Evolutionary conservation across 176 grass and related monocot species (phyloP).

Genomic region (Neostapfia colusana): DNA sequence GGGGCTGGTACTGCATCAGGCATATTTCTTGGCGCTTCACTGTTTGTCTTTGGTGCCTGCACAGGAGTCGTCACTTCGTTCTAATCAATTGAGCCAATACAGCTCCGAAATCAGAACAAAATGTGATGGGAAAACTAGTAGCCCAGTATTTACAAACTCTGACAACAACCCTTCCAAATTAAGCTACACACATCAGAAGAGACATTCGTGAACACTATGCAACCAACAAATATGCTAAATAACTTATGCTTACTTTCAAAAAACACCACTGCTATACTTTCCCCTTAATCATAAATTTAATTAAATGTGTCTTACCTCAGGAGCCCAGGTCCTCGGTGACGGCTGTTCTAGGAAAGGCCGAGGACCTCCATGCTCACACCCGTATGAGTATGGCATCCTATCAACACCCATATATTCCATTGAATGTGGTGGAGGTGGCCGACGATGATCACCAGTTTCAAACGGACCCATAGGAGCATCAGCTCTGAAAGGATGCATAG

Average conservation of each 20-base stretch:
- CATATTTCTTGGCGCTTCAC: conserved; percentile 43
- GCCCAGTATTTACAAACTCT: conserved; percentile 5
- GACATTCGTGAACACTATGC: neutral
- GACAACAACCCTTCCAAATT: neutral
- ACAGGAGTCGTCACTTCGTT: conserved; percentile 18
- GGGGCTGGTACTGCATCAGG: conserved; percentile 34
- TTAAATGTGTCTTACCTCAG: conserved; percentile 53
- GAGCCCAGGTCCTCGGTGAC: conserved; percentile 49
- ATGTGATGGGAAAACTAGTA: neutral
- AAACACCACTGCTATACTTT: neutral
- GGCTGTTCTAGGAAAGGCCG: conserved; percentile 54
- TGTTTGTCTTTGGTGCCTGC: conserved; percentile 44
- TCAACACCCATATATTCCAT: conserved; percentile 53
- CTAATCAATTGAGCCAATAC: conserved; percentile 26
- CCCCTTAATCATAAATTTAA: neutral
- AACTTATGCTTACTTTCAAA: conserved; percentile 12
- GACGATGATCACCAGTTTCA: conserved; percentile 44
- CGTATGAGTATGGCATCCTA: conserved; percentile 49
- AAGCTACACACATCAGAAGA: conserved; percentile 15
- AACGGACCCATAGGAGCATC: conserved; percentile 52
- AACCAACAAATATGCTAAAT: conserved; percentile 8
- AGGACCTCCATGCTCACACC: conserved; percentile 48
- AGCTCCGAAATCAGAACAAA: conserved; percentile 23
- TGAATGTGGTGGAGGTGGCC: conserved; percentile 34
- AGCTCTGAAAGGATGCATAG: conserved; percentile 48